A percentile compares a stretch with the other conserved stretches of the same genome.
Evolutionary conservation across 1,284 basidiomycete genomes (phyloP).

Genomic region (Pascua sp.): DNA sequence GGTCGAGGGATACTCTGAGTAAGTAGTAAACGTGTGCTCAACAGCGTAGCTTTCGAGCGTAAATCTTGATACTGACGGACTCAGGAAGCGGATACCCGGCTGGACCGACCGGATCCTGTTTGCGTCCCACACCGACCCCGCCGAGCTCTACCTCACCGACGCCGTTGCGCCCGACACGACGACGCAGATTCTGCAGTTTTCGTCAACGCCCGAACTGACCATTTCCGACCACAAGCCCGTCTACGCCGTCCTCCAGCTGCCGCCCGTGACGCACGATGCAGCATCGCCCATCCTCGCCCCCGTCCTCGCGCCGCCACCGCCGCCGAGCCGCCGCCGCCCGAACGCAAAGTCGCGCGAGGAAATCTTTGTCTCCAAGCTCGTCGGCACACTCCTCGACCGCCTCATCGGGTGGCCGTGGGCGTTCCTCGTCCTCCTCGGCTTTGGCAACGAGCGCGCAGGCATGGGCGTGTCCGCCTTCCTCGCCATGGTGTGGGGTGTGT

Average conservation of each 20-base stretch:
- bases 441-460: constrained; percentile 36
- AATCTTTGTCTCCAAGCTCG: constrained; percentile 22
- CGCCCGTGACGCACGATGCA: constrained; percentile 26
- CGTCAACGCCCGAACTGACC: constrained; percentile 37
- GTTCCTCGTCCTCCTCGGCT: constrained; percentile 38
- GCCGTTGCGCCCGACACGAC: constrained; percentile 20
- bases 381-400: constrained; percentile 36
- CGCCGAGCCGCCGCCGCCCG: constrained; percentile 24
- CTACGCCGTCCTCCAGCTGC: constrained; percentile 38
- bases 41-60: too few species aligned
- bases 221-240: constrained; percentile 52
- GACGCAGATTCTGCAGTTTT: constrained; percentile 36
- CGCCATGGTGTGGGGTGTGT: constrained; percentile 43
- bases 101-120: constrained; percentile 96
- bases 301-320: constrained; percentile 28
- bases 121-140: constrained; percentile 65
- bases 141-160: constrained; percentile 24
- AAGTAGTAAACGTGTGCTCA: too few species aligned
- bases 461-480: constrained; percentile 42
- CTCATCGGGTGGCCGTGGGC: constrained; percentile 43
- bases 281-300: constrained; percentile 34
- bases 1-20: constrained; percentile 72
- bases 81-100: constrained; percentile 72
- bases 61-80: not conserved
- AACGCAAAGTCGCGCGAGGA: constrained; percentile 21